Percentiles rank a stretch among this genome's conserved stretches.
Evolutionary conservation across 768 basidiomycete genomes (phyloP).

Genomic region (Postia placenta): DNA sequence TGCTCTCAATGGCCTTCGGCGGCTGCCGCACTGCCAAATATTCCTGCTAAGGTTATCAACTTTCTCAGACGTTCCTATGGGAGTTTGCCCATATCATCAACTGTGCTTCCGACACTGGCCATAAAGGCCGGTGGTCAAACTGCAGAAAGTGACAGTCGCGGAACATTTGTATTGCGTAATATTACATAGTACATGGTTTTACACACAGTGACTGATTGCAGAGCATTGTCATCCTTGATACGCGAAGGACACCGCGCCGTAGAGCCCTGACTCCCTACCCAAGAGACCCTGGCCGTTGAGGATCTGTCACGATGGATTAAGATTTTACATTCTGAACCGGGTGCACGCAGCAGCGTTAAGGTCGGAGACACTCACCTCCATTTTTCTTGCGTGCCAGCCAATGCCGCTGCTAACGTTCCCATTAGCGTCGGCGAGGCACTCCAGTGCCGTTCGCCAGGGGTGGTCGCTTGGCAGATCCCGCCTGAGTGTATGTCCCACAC

Average conservation of each 20-base stretch:
- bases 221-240: constrained; percentile 73
- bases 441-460: constrained; percentile 65
- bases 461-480: constrained; percentile 57
- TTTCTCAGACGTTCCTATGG: no score
- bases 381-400: constrained; percentile 95
- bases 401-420: constrained; percentile 88
- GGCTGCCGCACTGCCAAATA: no score
- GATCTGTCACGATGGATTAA: constrained; percentile 40
- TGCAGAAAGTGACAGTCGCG: no score
- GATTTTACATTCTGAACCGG: neutral
- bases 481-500: constrained; percentile 43
- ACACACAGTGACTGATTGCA: no score
- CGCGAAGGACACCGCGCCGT: constrained; percentile 91
- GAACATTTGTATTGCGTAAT: no score
- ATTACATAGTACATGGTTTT: no score
- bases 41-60: no score
- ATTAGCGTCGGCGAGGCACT: constrained; percentile 68
- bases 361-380: constrained; percentile 84
- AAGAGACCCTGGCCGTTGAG: constrained; percentile 87
- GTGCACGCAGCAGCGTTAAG: neutral
- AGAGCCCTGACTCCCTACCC: constrained; percentile 88
- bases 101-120: no score
- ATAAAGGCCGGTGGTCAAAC: no score
- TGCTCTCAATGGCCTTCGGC: no score
- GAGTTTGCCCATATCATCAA: no score